Conservation (phyloP, 805 yeast genomes). For the Kuraishia piskuri region DNA sequence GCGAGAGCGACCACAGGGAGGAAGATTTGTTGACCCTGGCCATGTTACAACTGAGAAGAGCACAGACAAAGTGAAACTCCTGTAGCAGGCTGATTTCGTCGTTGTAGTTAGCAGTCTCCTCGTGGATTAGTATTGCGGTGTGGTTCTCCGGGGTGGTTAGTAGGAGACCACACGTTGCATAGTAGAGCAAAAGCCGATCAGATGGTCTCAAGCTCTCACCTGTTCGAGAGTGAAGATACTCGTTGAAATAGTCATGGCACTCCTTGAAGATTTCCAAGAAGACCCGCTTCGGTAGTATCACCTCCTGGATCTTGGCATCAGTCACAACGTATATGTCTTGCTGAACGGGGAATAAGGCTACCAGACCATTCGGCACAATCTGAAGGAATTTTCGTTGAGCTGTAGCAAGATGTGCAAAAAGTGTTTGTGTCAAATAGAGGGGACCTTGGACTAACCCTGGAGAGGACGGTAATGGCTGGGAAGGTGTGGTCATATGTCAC, state of each 20-base stretch:
- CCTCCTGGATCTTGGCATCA: background rate
- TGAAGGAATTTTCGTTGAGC: background rate
- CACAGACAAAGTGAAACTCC: conserved; percentile 5
- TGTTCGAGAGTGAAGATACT: background rate
- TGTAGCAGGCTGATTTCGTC: conserved; percentile 4
- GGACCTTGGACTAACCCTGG: too few relatives aligned
- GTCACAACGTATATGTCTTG: background rate
- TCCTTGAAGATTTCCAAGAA: background rate
- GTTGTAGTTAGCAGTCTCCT: background rate
- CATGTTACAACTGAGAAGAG: conserved; percentile 15
- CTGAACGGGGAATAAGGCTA: background rate
- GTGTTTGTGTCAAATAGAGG: background rate
- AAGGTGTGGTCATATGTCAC: too few relatives aligned
- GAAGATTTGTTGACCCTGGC: conserved; percentile 25
- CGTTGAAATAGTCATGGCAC: background rate
- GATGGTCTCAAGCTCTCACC: background rate
- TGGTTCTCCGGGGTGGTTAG: conserved; percentile 21
- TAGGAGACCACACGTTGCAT: conserved; percentile 14
- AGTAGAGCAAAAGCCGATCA: background rate
- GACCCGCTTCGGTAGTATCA: background rate
- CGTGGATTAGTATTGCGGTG: conserved; percentile 9
- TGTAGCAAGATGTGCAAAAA: background rate
- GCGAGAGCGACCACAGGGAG: conserved; percentile 20
- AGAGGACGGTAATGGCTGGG: too few relatives aligned
- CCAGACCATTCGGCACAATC: background rate